A percentile compares a stretch with the other conserved stretches of the same genome.
Conservation (phyloP, 305 asterid genomes). For the Ruellia speciosa region DNA sequence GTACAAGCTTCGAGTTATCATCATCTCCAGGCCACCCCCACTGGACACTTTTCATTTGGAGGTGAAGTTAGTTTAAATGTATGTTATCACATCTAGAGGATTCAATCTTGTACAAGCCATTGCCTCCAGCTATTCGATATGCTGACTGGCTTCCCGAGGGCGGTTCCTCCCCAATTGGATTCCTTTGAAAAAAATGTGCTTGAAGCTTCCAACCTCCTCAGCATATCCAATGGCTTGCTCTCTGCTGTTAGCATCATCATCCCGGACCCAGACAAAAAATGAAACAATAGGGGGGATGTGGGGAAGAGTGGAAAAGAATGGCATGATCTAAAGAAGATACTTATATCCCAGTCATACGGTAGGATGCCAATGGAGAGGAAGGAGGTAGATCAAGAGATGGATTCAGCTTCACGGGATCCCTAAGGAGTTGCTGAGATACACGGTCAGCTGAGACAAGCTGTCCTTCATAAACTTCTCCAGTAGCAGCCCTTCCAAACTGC, state of each 20-base stretch:
- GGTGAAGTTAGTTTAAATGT: slow-evolving; percentile 18
- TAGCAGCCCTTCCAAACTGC: slow-evolving; percentile 40
- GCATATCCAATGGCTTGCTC: too few relatives aligned
- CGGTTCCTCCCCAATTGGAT: too few relatives aligned
- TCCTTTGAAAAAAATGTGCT: too few relatives aligned
- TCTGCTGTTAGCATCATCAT: slow-evolving; percentile 13
- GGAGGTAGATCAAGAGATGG: slow-evolving; percentile 49
- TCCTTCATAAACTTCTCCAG: slow-evolving; percentile 46
- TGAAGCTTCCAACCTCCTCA: too few relatives aligned
- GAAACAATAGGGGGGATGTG: slow-evolving; percentile 23
- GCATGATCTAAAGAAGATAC: slow-evolving; percentile 1
- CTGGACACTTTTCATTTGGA: slow-evolving; percentile 10
- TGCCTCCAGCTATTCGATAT: slow-evolving; percentile 2
- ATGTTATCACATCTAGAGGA: slow-evolving; percentile 2
- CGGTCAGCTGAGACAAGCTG: slow-evolving; percentile 71
- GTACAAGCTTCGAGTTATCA: slow-evolving; percentile 15
- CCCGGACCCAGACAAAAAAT: slow-evolving; percentile 23
- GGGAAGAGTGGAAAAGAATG: slow-evolving; percentile 10
- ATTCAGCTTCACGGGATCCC: slow-evolving; percentile 50
- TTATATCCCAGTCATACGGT: slow-evolving; percentile 28
- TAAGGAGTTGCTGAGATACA: slow-evolving; percentile 63
- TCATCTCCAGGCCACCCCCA: slow-evolving; percentile 25
- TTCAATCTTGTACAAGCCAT: slow-evolving; percentile 35
- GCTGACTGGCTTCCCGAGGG: not conserved
- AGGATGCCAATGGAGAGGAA: slow-evolving; percentile 34